Conservation (phyloP, 2,329 filamentous ascomycete species). For the Cladophialophora yegresii region DNA sequence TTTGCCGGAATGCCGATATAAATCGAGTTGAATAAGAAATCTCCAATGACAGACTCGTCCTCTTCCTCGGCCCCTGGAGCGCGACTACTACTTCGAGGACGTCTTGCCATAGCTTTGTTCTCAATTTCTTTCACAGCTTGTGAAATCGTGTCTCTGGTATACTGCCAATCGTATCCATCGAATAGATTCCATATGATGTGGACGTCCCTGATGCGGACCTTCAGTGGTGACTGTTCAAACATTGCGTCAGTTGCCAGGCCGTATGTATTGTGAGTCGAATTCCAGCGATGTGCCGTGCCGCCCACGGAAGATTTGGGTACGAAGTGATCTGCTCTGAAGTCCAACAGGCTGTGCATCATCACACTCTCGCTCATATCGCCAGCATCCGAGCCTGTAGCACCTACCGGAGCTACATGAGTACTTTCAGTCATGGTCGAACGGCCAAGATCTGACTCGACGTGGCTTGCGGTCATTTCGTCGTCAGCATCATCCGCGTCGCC, state of each 20-base stretch:
- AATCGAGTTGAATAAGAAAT: conserved; percentile 97
- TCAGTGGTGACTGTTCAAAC: conserved; percentile 68
- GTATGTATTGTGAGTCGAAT: conserved; percentile 74
- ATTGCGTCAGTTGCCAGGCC: conserved; percentile 64
- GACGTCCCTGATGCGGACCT: conserved; percentile 77
- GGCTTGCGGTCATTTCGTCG: conserved; percentile 37
- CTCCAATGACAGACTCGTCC: conserved; percentile 85
- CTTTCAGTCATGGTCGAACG: conserved; percentile 42
- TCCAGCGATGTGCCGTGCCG: conserved; percentile 75
- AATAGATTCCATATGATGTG: conserved; percentile 97
- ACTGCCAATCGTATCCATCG: conserved; percentile 95
- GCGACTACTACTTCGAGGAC: conserved; percentile 59
- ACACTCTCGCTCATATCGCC: conserved; percentile 34
- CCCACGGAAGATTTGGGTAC: conserved; percentile 61
- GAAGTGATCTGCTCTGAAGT: conserved; percentile 79
- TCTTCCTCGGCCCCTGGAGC: conserved; percentile 60
- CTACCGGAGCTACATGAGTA: conserved; percentile 48
- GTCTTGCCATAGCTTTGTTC: conserved; percentile 73
- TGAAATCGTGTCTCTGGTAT: conserved; percentile 80
- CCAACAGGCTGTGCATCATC: conserved; percentile 50
- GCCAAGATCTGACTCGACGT: conserved; percentile 43
- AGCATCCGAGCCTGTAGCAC: conserved; percentile 56
- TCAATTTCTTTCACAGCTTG: conserved; percentile 89
- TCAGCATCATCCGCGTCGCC: conserved; percentile 44
- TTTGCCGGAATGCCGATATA: conserved; percentile 92